Conservation (phyloP, 2,329 filamentous ascomycete species). For the Botrytis fabae region DNA sequence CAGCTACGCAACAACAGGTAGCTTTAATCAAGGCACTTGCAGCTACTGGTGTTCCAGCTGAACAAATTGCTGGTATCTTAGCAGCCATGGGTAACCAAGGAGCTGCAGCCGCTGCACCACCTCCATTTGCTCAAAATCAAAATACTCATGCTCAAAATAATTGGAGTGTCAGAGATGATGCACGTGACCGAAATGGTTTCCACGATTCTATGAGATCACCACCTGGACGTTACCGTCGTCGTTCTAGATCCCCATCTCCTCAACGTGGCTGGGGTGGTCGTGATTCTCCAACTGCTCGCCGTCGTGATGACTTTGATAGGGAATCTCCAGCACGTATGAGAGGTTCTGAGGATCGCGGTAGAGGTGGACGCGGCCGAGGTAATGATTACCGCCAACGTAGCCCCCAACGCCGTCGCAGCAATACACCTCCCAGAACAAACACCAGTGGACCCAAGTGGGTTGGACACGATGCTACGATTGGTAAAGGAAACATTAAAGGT, state of each 20-base stretch:
- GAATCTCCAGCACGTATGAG: constrained; percentile 64
- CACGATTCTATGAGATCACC: constrained; percentile 61
- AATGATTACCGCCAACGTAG: constrained; percentile 86
- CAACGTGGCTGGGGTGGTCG: constrained; percentile 70
- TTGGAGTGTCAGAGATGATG: constrained; percentile 45
- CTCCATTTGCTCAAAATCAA: constrained; percentile 34
- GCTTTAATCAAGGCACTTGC: constrained; percentile 73
- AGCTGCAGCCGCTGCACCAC: constrained; percentile 38
- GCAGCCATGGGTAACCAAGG: constrained; percentile 35
- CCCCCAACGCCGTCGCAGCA: constrained; percentile 68
- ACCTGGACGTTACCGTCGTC: constrained; percentile 53
- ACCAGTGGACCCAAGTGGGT: constrained; percentile 68
- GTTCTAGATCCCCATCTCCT: constrained; percentile 79
- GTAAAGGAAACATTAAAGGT: constrained; percentile 77
- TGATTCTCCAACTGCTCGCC: constrained; percentile 50
- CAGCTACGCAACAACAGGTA: constrained; percentile 67
- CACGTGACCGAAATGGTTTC: constrained; percentile 57
- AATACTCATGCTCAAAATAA: constrained; percentile 45
- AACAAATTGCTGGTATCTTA: constrained; percentile 64
- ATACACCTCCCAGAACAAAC: constrained; percentile 52
- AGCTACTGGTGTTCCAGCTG: constrained; percentile 73
- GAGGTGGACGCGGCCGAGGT: constrained; percentile 53
- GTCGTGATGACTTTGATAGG: constrained; percentile 62
- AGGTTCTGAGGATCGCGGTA: constrained; percentile 53
- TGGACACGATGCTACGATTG: constrained; percentile 73